Evolutionary conservation across 2,329 filamentous ascomycete species (phyloP), one percentile per base, ranked within the genome.

Genomic region (Claviceps monticola): DNA sequence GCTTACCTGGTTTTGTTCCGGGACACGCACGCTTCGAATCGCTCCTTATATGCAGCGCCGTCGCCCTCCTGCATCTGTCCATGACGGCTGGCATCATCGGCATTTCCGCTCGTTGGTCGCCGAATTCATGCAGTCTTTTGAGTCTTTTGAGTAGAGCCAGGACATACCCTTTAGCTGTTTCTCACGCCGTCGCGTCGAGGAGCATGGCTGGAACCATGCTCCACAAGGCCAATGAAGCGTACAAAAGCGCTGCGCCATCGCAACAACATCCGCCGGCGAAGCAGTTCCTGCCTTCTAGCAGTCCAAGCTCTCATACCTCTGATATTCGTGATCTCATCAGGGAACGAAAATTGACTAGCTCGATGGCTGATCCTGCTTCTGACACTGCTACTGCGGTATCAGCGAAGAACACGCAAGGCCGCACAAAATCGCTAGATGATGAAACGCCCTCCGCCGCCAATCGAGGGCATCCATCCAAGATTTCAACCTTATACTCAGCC

Each of bases 271-370:
- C 62, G 47, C 62, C 76, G 44, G 64, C 70, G 4, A 79, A 80
- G 62, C 71, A 76, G 53, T 66, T 77, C 16, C 78, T 82, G 56
- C 72, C 77, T 4, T 80, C 79, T 1, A 81, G 75, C 63, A 80
- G 73, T 57, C 74, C 76, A 13, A 66, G 63, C 44, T 61, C 68
- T 26, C 56, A 64, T 9, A 68, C 72, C 62, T 65, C 66, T 41
- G 74, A 74, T 54, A 76, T 82, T 56, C 64, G 73, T 51, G 71
- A 76, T 46, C 72, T 74, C 51, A 67, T 78, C 57, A 74, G 71
- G 55, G 75, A 71, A 57, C 64, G 70, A 36, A 66, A 64, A 41
- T 65, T 66, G 49, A 60, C 63, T 36, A 59, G 64, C 55, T 58
- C 64, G 41, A 58, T 63, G 59, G 26, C 44, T 29, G 9, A n/a